A percentile compares a stretch with the other conserved stretches of the same genome.
Conservation (phyloP, 352 stramenopile genomes). For the Phytophthora litchii region DNA sequence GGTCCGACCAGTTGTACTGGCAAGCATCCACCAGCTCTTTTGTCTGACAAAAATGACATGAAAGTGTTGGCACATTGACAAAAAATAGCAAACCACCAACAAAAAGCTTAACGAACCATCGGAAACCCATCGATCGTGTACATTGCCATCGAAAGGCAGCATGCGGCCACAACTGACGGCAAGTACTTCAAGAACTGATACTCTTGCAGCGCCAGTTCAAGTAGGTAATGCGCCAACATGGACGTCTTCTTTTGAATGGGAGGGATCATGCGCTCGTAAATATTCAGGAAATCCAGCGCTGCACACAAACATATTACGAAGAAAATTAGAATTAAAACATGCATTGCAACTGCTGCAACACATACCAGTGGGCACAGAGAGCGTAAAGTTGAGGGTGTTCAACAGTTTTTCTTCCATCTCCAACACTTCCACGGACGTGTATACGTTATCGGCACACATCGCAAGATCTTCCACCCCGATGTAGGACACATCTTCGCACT, state of each 20-base stretch:
- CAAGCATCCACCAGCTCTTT: constrained; percentile 83
- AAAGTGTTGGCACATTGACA: constrained; percentile 3
- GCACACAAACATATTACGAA: constrained; percentile 3
- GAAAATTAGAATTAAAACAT: constrained; percentile 3
- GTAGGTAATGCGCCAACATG: constrained; percentile 89
- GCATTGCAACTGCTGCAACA: background rate
- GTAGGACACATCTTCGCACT: constrained; percentile 93
- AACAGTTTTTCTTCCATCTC: constrained; percentile 93
- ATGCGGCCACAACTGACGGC: constrained; percentile 85
- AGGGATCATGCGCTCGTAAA: constrained; percentile 89
- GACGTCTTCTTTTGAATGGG: constrained; percentile 85
- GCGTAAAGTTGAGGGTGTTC: constrained; percentile 92
- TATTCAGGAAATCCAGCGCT: constrained; percentile 91
- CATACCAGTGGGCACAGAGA: constrained; percentile 88
- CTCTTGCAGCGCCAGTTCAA: constrained; percentile 88
- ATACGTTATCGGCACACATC: constrained; percentile 92
- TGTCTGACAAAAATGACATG: constrained; percentile 46
- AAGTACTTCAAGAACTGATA: constrained; percentile 88
- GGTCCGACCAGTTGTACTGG: constrained; percentile 73
- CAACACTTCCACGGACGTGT: constrained; percentile 88
- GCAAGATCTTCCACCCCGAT: constrained; percentile 92
- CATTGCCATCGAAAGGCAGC: constrained; percentile 87
- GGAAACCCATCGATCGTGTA: constrained; percentile 83
- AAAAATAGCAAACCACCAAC: background rate
- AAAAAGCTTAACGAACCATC: constrained; percentile 54